These are phyloP conservation scores for Aspergillus sp. DNA, from an alignment of 2,329 filamentous ascomycete species.

Conservation along the genomic window DNA sequence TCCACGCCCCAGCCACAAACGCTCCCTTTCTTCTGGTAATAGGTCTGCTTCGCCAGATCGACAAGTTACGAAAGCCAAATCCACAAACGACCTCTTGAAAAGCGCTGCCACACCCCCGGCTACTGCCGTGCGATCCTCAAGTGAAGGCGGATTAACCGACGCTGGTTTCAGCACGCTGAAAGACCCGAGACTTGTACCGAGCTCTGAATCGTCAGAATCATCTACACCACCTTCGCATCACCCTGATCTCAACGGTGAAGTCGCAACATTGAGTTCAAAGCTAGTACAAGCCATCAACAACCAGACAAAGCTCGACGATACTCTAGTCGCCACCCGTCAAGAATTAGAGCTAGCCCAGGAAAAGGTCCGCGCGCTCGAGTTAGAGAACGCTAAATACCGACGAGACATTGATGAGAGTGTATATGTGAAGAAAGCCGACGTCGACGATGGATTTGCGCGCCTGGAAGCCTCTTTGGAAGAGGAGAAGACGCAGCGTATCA, in stretches of 20 bases:
- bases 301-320: slow-evolving; percentile 88
- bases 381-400: slow-evolving; percentile 67
- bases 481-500: slow-evolving; percentile 64
- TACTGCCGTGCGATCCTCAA: slow-evolving; percentile 24
- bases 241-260: slow-evolving; percentile 69
- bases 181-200: slow-evolving; percentile 42
- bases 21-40: slow-evolving; percentile 38
- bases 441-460: slow-evolving; percentile 69
- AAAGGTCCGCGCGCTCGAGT: slow-evolving; percentile 68
- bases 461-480: slow-evolving; percentile 61
- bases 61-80: slow-evolving; percentile 46
- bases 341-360: slow-evolving; percentile 75
- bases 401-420: slow-evolving; percentile 70
- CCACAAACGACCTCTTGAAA: slow-evolving; percentile 42
- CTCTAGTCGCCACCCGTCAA: slow-evolving; percentile 75
- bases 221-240: slow-evolving; percentile 44
- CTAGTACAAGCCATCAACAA: slow-evolving; percentile 97
- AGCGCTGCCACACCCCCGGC: slow-evolving; percentile 30
- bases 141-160: slow-evolving; percentile 35
- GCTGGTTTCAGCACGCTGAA: slow-evolving; percentile 48
- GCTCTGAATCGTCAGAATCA: slow-evolving; percentile 36
- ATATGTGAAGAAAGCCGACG: slow-evolving; percentile 70
- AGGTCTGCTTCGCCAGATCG: slow-evolving; percentile 36
- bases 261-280: slow-evolving; percentile 89
- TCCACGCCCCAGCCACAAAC: slow-evolving; percentile 36